phyloP scores from a whole-genome alignment of 768 basidiomycete genomes.

The Lanmaoa pseudosensibilis region DNA sequence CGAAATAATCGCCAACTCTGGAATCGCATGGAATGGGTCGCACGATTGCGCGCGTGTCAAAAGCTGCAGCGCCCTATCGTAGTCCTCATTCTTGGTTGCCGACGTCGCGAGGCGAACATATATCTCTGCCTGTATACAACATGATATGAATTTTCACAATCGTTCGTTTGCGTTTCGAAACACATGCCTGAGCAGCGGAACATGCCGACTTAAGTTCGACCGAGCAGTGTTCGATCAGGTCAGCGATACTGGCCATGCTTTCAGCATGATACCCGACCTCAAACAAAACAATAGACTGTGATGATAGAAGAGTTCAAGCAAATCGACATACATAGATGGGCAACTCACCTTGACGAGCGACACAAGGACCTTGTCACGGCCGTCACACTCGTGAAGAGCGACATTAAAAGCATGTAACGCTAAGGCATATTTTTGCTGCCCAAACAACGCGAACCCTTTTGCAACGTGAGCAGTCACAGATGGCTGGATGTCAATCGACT shows the following conservation, averaged over 20 bases:
- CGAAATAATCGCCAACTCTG: neutral
- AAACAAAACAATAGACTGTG: constrained; percentile 1
- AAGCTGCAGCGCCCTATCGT: neutral
- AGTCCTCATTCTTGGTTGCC: neutral
- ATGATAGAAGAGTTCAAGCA: neutral
- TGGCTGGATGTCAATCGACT: constrained; percentile 7
- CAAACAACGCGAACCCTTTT: constrained; percentile 5
- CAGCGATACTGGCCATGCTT: constrained; percentile 2
- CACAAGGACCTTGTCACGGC: neutral
- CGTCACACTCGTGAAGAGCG: constrained; percentile 1
- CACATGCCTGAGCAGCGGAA: neutral
- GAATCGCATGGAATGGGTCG: neutral
- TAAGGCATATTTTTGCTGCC: neutral
- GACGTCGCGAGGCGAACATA: neutral
- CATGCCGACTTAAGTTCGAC: neutral
- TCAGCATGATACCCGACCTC: constrained; percentile 6
- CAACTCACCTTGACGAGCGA: neutral
- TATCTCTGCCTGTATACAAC: constrained; percentile 3
- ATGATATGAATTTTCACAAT: neutral
- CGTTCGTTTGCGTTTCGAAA: neutral
- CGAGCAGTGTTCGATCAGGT: neutral
- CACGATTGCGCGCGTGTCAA: neutral
- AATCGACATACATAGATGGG: neutral
- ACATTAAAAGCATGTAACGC: neutral
- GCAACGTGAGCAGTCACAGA: constrained; percentile 1